Conservation (phyloP, 495 filamentous ascomycete genomes). For the Podospora appendiculata region DNA sequence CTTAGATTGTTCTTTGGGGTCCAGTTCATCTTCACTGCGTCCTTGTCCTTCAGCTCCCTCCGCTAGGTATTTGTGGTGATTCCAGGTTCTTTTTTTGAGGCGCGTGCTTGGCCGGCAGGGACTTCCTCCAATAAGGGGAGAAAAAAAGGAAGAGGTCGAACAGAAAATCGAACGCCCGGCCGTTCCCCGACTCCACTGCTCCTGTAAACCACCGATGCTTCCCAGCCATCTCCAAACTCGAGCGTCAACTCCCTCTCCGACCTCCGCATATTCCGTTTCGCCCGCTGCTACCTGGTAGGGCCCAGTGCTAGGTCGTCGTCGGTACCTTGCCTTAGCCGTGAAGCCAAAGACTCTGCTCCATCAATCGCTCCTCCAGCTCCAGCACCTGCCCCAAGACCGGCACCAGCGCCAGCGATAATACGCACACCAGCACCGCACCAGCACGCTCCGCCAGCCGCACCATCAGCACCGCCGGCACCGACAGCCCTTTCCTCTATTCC, state of each 20-base stretch:
- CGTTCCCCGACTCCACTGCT: slow-evolving; percentile 17
- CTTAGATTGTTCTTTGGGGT: neutral
- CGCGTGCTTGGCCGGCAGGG: slow-evolving; percentile 12
- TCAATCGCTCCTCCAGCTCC: too few relatives aligned
- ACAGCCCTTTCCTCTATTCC: too few relatives aligned
- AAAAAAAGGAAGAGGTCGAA: slow-evolving; percentile 28
- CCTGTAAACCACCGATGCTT: slow-evolving; percentile 20
- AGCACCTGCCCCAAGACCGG: too few relatives aligned
- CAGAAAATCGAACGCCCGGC: slow-evolving; percentile 21
- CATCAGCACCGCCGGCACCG: too few relatives aligned
- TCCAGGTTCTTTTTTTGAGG: slow-evolving; percentile 4
- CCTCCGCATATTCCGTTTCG: slow-evolving; percentile 4
- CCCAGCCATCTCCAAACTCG: slow-evolving; percentile 29
- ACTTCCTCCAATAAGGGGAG: slow-evolving; percentile 12
- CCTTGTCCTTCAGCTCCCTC: too few relatives aligned
- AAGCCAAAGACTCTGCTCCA: too few relatives aligned
- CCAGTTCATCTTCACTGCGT: neutral
- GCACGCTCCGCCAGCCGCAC: too few relatives aligned
- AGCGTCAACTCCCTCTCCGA: slow-evolving; percentile 21
- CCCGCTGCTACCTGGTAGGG: neutral
- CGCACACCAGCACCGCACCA: too few relatives aligned
- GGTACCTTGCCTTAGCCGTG: too few relatives aligned
- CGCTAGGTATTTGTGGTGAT: too few relatives aligned
- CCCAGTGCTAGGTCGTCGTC: too few relatives aligned
- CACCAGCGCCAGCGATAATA: too few relatives aligned